phyloP scores from a whole-genome alignment of 1,284 basidiomycete species.

The Fomitopsis betulina region DNA sequence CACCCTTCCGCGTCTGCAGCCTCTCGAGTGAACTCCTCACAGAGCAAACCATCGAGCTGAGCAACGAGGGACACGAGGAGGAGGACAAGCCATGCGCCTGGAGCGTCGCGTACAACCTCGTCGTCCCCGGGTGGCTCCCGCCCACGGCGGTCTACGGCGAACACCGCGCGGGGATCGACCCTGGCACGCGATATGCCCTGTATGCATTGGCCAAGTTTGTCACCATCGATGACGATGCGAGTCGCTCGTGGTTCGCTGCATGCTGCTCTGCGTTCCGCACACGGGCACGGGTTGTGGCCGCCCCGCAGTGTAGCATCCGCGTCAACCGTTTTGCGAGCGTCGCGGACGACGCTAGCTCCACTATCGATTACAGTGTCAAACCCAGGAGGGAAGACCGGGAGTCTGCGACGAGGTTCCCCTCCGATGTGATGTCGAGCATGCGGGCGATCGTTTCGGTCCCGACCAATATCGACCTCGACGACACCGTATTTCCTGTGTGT shows the following conservation, averaged over 20 bases:
- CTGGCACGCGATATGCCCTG: slow-evolving; percentile 62
- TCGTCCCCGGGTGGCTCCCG: slow-evolving; percentile 77
- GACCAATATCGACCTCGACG: slow-evolving; percentile 42
- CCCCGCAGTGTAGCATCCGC: slow-evolving; percentile 14
- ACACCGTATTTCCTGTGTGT: slow-evolving; percentile 43
- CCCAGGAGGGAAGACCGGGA: slow-evolving; percentile 2
- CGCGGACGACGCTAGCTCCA: slow-evolving; percentile 13
- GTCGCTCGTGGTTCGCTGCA: slow-evolving; percentile 38
- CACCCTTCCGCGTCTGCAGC: slow-evolving; percentile 59
- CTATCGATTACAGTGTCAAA: slow-evolving; percentile 39
- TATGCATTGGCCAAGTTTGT: slow-evolving; percentile 60
- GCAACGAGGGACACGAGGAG: slow-evolving; percentile 56
- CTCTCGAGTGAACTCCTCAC: slow-evolving; percentile 57
- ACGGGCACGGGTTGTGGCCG: slow-evolving; percentile 7
- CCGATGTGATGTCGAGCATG: slow-evolving; percentile 52
- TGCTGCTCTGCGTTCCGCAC: slow-evolving; percentile 18
- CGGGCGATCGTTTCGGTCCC: slow-evolving; percentile 61
- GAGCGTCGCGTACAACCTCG: slow-evolving; percentile 69
- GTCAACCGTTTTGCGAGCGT: slow-evolving; percentile 23
- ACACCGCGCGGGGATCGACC: slow-evolving; percentile 24
- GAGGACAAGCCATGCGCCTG: slow-evolving; percentile 50
- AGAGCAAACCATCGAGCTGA: slow-evolving; percentile 50
- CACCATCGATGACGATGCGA: slow-evolving; percentile 35
- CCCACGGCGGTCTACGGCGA: slow-evolving; percentile 46
- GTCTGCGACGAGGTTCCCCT: slow-evolving; percentile 35